A percentile compares a stretch with the other conserved stretches of the same genome.
phyloP scores from a whole-genome alignment of 768 basidiomycete species.

The Rhizopogon vesiculosus region DNA sequence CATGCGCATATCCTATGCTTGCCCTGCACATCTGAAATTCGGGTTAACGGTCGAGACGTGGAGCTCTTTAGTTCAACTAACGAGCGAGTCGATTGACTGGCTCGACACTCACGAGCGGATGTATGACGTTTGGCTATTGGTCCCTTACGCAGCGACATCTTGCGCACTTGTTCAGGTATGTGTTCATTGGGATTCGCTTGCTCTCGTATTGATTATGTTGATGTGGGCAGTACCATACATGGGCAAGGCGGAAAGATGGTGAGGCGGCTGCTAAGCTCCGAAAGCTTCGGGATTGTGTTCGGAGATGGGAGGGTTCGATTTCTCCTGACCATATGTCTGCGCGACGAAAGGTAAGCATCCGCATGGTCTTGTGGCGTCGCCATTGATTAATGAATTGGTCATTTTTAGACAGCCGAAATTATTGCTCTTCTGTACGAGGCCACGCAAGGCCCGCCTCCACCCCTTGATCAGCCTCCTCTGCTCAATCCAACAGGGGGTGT shows the following conservation, averaged over 20 bases:
- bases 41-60: constrained; percentile 76
- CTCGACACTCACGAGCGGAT: constrained; percentile 72
- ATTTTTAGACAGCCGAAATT: constrained; percentile 80
- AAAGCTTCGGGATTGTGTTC: constrained; percentile 78
- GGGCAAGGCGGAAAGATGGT: constrained; percentile 76
- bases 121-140: constrained; percentile 85
- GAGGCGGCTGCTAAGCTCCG: constrained; percentile 71
- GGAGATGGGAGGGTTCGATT: constrained; percentile 82
- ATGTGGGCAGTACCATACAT: constrained; percentile 79
- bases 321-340: constrained; percentile 94
- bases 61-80: constrained; percentile 66
- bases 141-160: constrained; percentile 83
- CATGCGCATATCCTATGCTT: constrained; percentile 94
- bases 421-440: constrained; percentile 90
- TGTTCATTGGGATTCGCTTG: constrained; percentile 2
- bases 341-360: constrained; percentile 68
- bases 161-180: constrained; percentile 88
- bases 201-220: not conserved
- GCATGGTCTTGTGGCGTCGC: not conserved
- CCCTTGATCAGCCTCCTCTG: constrained; percentile 51
- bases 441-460: constrained; percentile 68
- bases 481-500: constrained; percentile 80
- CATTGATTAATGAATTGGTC: not conserved
- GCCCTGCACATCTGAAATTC: constrained; percentile 88
- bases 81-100: constrained; percentile 86